Evolutionary conservation across 345 rosid species (phyloP).

Genomic region (Excoecaria cochinchinensis): DNA sequence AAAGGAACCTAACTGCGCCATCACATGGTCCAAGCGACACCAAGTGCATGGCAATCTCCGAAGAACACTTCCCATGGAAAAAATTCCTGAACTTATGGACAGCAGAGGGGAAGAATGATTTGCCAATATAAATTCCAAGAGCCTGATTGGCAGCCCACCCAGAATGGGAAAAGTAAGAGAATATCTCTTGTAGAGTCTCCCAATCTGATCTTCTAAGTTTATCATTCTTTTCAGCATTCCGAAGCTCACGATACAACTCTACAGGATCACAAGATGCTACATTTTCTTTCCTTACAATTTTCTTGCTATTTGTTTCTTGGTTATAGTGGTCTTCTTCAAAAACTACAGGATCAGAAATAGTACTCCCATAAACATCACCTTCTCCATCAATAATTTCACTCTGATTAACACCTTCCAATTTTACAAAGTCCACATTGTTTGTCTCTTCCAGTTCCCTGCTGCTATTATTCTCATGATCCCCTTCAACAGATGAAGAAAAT

Average conservation of each 20-base stretch:
- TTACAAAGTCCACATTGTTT: slow-evolving; percentile 20
- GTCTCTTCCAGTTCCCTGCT: slow-evolving; percentile 3
- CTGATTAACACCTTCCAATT: slow-evolving; percentile 23
- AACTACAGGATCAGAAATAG: slow-evolving; percentile 6
- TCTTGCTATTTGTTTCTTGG: slow-evolving; percentile 18
- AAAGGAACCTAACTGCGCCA: slow-evolving; percentile 68
- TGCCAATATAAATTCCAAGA: slow-evolving; percentile 79
- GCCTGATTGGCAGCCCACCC: slow-evolving; percentile 90
- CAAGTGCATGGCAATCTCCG: slow-evolving; percentile 45
- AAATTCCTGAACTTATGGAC: slow-evolving; percentile 46
- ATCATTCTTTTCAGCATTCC: slow-evolving; percentile 32
- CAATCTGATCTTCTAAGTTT: slow-evolving; percentile 42
- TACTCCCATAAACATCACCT: slow-evolving; percentile 17
- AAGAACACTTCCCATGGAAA: slow-evolving; percentile 50
- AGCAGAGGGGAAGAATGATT: slow-evolving; percentile 83
- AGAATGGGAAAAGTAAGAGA: slow-evolving; percentile 48
- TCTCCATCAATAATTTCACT: background rate
- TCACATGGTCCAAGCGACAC: slow-evolving; percentile 64
- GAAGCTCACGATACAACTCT: slow-evolving; percentile 57
- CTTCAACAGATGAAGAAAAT: slow-evolving; percentile 36
- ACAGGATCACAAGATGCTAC: slow-evolving; percentile 48
- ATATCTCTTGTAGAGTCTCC: slow-evolving; percentile 49
- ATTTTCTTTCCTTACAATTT: slow-evolving; percentile 8
- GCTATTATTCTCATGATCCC: slow-evolving; percentile 21
- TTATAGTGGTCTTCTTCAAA: slow-evolving; percentile 20